Evolutionary conservation across 1,284 basidiomycete genomes (phyloP).

Genomic region (Tremellales sp.): DNA sequence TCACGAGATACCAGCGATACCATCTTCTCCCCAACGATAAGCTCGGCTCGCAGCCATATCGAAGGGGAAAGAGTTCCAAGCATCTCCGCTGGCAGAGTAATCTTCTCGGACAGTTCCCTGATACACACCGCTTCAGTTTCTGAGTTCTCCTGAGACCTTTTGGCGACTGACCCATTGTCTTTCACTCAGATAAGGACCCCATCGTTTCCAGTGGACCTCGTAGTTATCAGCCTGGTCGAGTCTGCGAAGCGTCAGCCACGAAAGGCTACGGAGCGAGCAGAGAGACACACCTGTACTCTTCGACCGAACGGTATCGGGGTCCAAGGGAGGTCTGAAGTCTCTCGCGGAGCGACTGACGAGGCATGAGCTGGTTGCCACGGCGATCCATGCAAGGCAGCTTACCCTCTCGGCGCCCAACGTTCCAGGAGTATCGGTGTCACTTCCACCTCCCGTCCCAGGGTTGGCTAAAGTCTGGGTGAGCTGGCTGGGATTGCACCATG

Average conservation of each 20-base stretch:
- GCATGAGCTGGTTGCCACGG: not conserved
- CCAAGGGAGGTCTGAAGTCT: slow-evolving; percentile 39
- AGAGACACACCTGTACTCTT: slow-evolving; percentile 41
- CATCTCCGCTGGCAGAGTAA: slow-evolving; percentile 92
- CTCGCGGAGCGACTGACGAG: slow-evolving; percentile 40
- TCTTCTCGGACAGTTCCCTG: slow-evolving; percentile 98
- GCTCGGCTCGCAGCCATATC: slow-evolving; percentile 89
- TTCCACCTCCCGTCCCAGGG: slow-evolving; percentile 16
- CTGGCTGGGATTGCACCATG: not conserved
- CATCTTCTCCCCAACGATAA: slow-evolving; percentile 98
- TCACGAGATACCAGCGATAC: slow-evolving; percentile 83
- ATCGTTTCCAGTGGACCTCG: slow-evolving; percentile 88
- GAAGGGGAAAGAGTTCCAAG: slow-evolving; percentile 97
- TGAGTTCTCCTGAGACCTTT: not conserved
- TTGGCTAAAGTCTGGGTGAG: slow-evolving; percentile 12
- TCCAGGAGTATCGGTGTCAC: slow-evolving; percentile 40
- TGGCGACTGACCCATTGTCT: slow-evolving; percentile 80
- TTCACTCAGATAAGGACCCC: slow-evolving; percentile 96
- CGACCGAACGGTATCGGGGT: slow-evolving; percentile 45
- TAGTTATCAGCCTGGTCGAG: slow-evolving; percentile 66
- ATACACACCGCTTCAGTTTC: not conserved
- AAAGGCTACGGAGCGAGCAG: slow-evolving; percentile 52
- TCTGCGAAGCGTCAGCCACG: slow-evolving; percentile 64
- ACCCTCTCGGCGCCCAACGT: slow-evolving; percentile 25
- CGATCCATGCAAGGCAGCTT: slow-evolving; percentile 1